These are phyloP conservation scores for Nicotiana tomentosiformis DNA, from an alignment of 257 asterid genomes.

Conservation along the genomic window DNA sequence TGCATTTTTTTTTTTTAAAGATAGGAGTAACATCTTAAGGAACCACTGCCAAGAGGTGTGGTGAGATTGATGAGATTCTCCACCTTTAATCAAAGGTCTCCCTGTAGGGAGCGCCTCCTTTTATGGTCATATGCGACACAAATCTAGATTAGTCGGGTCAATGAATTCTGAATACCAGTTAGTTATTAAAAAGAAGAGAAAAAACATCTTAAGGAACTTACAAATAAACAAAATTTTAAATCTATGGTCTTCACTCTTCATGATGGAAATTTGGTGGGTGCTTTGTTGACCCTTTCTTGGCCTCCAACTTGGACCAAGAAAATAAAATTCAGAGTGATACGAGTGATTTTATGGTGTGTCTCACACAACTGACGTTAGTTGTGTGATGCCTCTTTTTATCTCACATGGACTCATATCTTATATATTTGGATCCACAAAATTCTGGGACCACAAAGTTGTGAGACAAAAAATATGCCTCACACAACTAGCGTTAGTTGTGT, in stretches of 20 bases:
- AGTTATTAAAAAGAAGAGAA: not conserved
- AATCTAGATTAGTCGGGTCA: no score
- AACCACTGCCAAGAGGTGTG: not conserved
- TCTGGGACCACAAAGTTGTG: no score
- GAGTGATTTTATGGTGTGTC: no score
- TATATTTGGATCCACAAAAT: no score
- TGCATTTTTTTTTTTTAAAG: not conserved
- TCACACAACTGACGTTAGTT: no score
- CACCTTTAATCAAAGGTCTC: not conserved
- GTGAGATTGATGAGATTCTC: not conserved
- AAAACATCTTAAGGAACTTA: not conserved
- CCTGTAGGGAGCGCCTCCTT: not conserved
- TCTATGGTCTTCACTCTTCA: not conserved
- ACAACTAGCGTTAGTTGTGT: no score
- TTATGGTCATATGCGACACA: fast-evolving
- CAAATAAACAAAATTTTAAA: not conserved
- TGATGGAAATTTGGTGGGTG: not conserved
- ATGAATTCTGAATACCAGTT: not conserved
- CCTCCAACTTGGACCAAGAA: conserved; percentile 7
- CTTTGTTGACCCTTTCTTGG: not conserved
- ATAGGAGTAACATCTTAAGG: not conserved
- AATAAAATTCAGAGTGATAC: not conserved
- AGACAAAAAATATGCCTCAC: no score
- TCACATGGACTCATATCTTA: no score
- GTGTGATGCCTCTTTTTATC: no score